Percentiles rank a stretch among this genome's conserved stretches.
Conservation (phyloP, 495 filamentous ascomycete species). For the Hyaloscypha finlandica region DNA sequence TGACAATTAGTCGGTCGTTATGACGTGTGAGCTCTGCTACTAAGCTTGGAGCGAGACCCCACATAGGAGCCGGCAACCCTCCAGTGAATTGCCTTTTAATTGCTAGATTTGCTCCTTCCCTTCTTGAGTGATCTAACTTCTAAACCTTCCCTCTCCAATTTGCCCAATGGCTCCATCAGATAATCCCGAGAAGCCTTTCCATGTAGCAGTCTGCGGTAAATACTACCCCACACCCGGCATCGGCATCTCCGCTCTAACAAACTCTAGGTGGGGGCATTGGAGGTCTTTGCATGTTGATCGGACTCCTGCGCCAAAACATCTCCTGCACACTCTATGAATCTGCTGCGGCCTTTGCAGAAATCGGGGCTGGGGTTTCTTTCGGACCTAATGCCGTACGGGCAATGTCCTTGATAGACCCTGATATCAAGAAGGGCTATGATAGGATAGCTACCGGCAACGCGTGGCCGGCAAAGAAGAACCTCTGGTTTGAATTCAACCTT, state of each 20-base stretch:
- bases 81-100: background rate
- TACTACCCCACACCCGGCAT: background rate
- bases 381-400: constrained; percentile 60
- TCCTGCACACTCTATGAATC: constrained; percentile 29
- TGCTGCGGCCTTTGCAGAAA: constrained; percentile 33
- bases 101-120: background rate
- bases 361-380: constrained; percentile 65
- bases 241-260: background rate
- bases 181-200: constrained; percentile 28
- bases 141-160: background rate
- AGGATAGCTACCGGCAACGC: constrained; percentile 29
- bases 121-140: background rate
- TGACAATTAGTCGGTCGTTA: background rate
- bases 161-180: constrained; percentile 24
- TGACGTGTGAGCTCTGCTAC: background rate
- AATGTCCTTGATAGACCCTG: constrained; percentile 52
- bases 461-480: constrained; percentile 26
- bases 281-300: constrained; percentile 29
- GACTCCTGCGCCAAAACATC: constrained; percentile 31
- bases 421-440: constrained; percentile 43
- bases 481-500: constrained; percentile 35
- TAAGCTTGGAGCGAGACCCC: background rate
- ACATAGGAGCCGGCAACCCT: background rate
- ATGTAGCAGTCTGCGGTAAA: constrained; percentile 31
- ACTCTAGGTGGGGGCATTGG: constrained; percentile 29